These are phyloP conservation scores for Trichosanthes truncata DNA, from an alignment of 306 rosid species.

Conservation along the genomic window DNA sequence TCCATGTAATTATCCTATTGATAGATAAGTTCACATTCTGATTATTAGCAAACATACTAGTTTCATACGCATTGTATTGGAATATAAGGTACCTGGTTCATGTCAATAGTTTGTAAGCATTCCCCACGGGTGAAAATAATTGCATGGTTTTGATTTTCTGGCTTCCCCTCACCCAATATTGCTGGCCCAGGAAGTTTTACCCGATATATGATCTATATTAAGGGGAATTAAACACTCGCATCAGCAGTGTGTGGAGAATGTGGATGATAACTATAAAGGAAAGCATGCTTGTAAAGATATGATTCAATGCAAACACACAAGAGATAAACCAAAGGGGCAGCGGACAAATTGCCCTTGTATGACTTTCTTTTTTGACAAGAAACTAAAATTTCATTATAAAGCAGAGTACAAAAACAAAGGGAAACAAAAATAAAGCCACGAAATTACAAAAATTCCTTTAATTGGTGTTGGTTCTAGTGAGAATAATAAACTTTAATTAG, in stretches of 20 bases:
- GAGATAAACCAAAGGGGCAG: not conserved
- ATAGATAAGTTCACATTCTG: constrained; percentile 15
- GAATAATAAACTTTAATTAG: not conserved
- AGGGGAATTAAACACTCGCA: constrained; percentile 15
- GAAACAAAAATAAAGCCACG: not conserved
- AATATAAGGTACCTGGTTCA: constrained; percentile 65
- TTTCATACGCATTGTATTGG: not conserved
- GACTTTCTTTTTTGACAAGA: not conserved
- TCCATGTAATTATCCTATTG: constrained; percentile 90
- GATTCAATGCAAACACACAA: not conserved
- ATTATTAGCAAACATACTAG: constrained; percentile 1
- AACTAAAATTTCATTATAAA: not conserved
- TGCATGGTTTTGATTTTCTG: constrained; percentile 98
- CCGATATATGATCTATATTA: constrained; percentile 56
- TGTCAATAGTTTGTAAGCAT: constrained; percentile 94
- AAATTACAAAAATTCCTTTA: not conserved
- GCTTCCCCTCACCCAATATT: constrained; percentile 93
- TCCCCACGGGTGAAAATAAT: constrained; percentile 97
- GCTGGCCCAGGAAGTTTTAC: constrained; percentile 98
- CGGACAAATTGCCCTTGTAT: not conserved
- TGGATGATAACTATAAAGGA: not conserved
- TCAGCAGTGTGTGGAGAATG: not conserved
- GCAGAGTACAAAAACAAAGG: not conserved
- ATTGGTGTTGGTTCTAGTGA: not conserved
- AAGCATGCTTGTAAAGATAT: not conserved